phyloP scores from a whole-genome alignment of 148 eudicot genomes.

The Bassia scoparia region DNA sequence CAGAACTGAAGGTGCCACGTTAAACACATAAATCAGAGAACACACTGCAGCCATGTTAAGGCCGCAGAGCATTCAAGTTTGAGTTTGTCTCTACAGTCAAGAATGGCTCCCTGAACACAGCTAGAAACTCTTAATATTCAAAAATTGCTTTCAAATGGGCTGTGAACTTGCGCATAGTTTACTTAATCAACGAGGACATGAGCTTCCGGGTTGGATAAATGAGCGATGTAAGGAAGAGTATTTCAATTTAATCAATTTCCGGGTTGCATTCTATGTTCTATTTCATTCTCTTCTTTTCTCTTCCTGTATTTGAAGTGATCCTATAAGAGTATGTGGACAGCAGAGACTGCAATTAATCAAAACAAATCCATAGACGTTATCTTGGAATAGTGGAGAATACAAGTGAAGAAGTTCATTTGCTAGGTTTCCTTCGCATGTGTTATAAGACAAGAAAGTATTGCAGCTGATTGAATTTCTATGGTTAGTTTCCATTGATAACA shows the following conservation, averaged over 20 bases:
- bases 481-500: too few relatives aligned
- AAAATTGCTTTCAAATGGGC: background rate
- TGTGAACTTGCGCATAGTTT: background rate
- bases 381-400: background rate
- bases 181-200: background rate
- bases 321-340: too few relatives aligned
- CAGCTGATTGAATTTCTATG: background rate
- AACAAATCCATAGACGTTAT: background rate
- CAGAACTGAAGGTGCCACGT: constrained; percentile 6
- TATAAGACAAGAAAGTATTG: background rate
- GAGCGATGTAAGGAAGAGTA: background rate
- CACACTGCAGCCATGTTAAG: background rate
- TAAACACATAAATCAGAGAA: background rate
- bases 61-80: background rate
- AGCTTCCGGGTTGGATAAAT: background rate
- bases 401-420: background rate
- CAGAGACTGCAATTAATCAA: too few relatives aligned
- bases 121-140: background rate
- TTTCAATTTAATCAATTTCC: too few relatives aligned
- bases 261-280: too few relatives aligned
- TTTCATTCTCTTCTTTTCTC: too few relatives aligned
- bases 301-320: too few relatives aligned
- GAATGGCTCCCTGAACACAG: background rate
- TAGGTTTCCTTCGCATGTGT: background rate
- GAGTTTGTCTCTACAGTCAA: background rate